phyloP scores from a whole-genome alignment of 257 asterid genomes.

The Verbena officinalis region DNA sequence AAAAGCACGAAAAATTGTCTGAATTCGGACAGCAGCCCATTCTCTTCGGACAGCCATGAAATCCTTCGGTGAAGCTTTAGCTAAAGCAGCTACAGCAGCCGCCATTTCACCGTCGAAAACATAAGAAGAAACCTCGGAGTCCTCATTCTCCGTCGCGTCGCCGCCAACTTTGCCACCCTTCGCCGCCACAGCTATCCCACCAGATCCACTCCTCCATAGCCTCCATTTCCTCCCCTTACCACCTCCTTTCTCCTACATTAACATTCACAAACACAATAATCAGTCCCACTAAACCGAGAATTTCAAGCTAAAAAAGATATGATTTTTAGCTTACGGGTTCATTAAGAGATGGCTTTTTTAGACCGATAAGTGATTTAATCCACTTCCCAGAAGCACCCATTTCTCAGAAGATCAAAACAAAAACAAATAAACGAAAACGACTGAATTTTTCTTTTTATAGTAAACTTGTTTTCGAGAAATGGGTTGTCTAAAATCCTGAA shows the following conservation, averaged over 20 bases:
- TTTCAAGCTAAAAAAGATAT: too few relatives aligned
- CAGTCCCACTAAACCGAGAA: not conserved
- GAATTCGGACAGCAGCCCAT: constrained; percentile 93
- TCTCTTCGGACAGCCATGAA: constrained; percentile 67
- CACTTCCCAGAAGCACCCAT: constrained; percentile 94
- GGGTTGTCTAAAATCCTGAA: constrained; percentile 23
- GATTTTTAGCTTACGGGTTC: constrained; percentile 49
- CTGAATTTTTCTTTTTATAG: not conserved
- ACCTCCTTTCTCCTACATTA: constrained; percentile 53
- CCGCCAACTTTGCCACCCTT: constrained; percentile 49
- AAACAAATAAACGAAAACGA: constrained; percentile 1
- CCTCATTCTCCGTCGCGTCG: constrained; percentile 50
- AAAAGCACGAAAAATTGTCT: constrained; percentile 78
- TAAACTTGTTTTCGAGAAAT: constrained; percentile 27
- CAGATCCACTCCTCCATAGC: constrained; percentile 92
- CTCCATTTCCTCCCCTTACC: constrained; percentile 82
- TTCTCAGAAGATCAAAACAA: constrained; percentile 16
- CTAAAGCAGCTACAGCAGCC: constrained; percentile 76
- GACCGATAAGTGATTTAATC: constrained; percentile 76
- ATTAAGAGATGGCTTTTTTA: constrained; percentile 48
- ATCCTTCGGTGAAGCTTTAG: constrained; percentile 81
- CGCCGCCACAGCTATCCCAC: constrained; percentile 46
- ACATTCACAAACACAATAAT: not conserved
- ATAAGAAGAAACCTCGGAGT: constrained; percentile 50
- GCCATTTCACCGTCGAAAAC: constrained; percentile 67